A percentile compares a stretch with the other conserved stretches of the same genome.
Evolutionary conservation across 257 asterid genomes (phyloP).

Genomic region (Coffea eugenioides): DNA sequence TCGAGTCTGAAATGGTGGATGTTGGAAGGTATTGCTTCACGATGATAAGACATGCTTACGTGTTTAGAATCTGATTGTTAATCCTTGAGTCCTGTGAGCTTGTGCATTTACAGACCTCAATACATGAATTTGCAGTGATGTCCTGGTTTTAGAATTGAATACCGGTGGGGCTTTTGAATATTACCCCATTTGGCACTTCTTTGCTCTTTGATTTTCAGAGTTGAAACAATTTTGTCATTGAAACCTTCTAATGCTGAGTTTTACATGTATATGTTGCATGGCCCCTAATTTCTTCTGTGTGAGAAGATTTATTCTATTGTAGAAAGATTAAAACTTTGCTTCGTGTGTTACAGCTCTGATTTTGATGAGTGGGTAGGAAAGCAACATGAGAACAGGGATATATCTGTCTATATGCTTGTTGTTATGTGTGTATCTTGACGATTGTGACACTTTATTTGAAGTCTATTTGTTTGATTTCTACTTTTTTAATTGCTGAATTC

Average conservation of each 20-base stretch:
- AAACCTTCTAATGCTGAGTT: background rate
- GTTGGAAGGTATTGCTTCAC: background rate
- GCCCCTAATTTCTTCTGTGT: background rate
- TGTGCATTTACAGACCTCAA: background rate
- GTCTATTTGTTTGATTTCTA: background rate
- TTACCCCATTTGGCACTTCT: background rate
- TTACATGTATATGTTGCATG: background rate
- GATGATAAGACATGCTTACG: background rate
- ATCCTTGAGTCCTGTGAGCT: background rate
- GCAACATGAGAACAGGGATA: background rate
- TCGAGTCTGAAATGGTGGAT: background rate
- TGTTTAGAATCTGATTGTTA: background rate
- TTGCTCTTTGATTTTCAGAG: background rate
- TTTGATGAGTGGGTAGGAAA: background rate
- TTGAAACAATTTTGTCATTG: background rate
- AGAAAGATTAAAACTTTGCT: background rate
- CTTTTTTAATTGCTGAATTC: constrained; percentile 11
- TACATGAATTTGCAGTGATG: background rate
- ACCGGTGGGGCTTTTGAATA: background rate
- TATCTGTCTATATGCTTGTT: background rate
- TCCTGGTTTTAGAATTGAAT: background rate
- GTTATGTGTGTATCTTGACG: background rate
- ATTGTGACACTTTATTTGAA: background rate
- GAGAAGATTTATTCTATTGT: background rate
- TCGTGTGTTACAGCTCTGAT: background rate